Evolutionary conservation across 1,139 yeast genomes (phyloP).

Genomic region (Geotrichum aggregatum): DNA sequence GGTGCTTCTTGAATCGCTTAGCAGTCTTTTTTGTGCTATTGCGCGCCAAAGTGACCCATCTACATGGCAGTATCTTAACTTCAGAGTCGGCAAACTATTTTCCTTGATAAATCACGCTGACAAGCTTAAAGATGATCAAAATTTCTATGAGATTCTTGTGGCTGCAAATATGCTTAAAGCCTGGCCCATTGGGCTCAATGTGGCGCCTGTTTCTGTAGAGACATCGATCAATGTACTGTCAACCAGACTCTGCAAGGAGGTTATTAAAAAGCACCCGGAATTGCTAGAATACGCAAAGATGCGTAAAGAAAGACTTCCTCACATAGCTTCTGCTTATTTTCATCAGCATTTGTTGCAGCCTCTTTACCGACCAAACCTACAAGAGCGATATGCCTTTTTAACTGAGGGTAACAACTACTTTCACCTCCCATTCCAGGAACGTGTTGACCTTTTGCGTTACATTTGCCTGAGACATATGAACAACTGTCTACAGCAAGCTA

Average conservation of each 20-base stretch:
- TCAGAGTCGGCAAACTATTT: constrained; percentile 1
- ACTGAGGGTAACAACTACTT: neutral
- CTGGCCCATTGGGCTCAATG: constrained; percentile 9
- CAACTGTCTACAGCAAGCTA: constrained; percentile 1
- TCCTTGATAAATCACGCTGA: neutral
- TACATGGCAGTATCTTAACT: constrained; percentile 13
- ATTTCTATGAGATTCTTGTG: neutral
- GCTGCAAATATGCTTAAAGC: constrained; percentile 10
- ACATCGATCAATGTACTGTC: too few species aligned
- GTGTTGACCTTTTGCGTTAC: constrained; percentile 6
- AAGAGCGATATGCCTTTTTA: neutral
- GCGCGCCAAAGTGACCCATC: neutral
- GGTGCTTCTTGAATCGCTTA: neutral
- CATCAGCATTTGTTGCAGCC: constrained; percentile 7
- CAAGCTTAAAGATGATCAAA: neutral
- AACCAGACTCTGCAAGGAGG: constrained; percentile 5
- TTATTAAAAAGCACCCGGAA: neutral
- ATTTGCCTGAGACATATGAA: constrained; percentile 1
- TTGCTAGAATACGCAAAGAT: neutral
- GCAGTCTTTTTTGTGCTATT: neutral
- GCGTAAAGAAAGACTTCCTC: constrained; percentile 5
- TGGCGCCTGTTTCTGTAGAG: too few species aligned
- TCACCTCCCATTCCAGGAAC: constrained; percentile 3
- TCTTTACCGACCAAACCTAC: neutral
- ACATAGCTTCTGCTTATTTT: constrained; percentile 7